These are phyloP conservation scores for Venturia aucupariae DNA, from an alignment of 2,329 filamentous ascomycete species.

Conservation along the genomic window DNA sequence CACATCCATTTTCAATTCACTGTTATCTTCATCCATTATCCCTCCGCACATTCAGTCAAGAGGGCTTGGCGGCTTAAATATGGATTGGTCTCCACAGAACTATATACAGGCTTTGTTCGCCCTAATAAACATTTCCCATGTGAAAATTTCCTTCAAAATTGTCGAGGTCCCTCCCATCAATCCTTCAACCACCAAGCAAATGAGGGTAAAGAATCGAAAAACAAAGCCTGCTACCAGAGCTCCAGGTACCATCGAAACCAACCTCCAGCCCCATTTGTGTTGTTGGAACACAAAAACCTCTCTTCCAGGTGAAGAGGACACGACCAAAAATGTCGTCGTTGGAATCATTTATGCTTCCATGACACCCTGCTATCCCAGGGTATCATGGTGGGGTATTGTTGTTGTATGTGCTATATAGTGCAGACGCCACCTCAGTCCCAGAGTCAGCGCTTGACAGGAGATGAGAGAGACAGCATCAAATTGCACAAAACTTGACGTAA, in stretches of 20 bases:
- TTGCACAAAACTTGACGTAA: background rate
- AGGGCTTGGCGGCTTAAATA: background rate
- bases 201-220: background rate
- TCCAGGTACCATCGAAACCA: background rate
- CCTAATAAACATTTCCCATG: background rate
- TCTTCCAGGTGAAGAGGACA: background rate
- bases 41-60: background rate
- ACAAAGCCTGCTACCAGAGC: background rate
- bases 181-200: background rate
- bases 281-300: background rate
- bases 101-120: background rate
- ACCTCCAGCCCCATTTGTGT: background rate
- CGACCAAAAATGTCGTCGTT: background rate
- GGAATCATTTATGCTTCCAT: background rate
- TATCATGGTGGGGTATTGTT: slow-evolving; percentile 5
- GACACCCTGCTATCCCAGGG: background rate
- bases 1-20: background rate
- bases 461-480: slow-evolving; percentile 1
- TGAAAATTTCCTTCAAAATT: background rate
- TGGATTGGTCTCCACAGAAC: background rate
- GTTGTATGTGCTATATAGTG: background rate
- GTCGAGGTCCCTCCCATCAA: background rate
- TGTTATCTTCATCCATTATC: background rate
- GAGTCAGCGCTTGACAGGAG: slow-evolving; percentile 12
- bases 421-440: slow-evolving; percentile 4